Evolutionary conservation across 345 rosid species (phyloP).

Genomic region (Nephelium lappaceum): DNA sequence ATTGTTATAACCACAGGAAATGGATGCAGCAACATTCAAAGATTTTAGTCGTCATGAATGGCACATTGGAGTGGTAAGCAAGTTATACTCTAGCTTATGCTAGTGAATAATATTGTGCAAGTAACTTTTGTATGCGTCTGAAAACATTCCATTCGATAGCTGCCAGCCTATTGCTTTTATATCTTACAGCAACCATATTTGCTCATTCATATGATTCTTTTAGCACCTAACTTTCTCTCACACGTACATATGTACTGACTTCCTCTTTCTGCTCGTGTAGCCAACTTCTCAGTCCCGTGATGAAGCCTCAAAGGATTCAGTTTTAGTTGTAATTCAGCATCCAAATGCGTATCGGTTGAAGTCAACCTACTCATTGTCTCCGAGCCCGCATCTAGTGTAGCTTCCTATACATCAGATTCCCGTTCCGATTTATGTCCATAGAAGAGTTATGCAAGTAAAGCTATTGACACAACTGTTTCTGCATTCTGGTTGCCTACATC

Average conservation of each 20-base stretch:
- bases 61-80: conserved; percentile 90
- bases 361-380: conserved; percentile 3
- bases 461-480: not conserved
- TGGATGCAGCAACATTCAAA: conserved; percentile 79
- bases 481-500: conserved; percentile 11
- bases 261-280: conserved; percentile 39
- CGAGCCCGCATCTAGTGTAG: conserved; percentile 14
- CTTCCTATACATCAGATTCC: not conserved
- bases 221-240: too few species aligned
- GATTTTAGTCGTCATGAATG: conserved; percentile 69
- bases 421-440: not conserved
- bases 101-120: not conserved
- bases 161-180: not conserved
- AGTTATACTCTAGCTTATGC: conserved; percentile 10
- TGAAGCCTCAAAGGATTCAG: conserved; percentile 46
- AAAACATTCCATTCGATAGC: not conserved
- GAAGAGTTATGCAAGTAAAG: conserved; percentile 11
- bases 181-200: not conserved
- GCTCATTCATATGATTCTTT: too few species aligned
- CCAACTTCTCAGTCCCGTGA: conserved; percentile 49
- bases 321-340: conserved; percentile 78
- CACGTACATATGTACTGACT: conserved; percentile 5
- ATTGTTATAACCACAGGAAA: conserved; percentile 56
- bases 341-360: conserved; percentile 45
- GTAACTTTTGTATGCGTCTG: not conserved